Evolutionary conservation across 306 rosid species (phyloP).

Genomic region (Medicago truncatula): DNA sequence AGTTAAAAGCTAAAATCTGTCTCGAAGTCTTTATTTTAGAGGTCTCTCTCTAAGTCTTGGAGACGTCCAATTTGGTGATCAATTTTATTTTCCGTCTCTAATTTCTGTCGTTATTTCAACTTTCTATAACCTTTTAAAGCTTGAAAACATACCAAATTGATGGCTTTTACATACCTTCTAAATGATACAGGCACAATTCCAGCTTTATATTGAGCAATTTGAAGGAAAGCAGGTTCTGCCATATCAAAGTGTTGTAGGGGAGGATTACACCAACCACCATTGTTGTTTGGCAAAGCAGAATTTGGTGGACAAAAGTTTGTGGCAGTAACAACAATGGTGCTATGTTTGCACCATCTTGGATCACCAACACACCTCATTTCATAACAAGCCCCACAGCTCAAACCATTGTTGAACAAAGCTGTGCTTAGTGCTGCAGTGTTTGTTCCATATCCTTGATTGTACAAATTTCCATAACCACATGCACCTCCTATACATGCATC

Average conservation of each 20-base stretch:
- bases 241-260: constrained; percentile 88
- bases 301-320: constrained; percentile 90
- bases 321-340: constrained; percentile 72
- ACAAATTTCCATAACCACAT: constrained; percentile 89
- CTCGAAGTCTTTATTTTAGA: no score
- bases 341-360: constrained; percentile 80
- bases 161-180: constrained; percentile 61
- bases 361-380: constrained; percentile 70
- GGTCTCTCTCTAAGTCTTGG: no score
- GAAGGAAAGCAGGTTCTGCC: constrained; percentile 88
- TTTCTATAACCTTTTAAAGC: not conserved
- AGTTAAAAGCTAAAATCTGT: no score
- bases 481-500: constrained; percentile 71
- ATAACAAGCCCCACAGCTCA: constrained; percentile 84
- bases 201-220: constrained; percentile 79
- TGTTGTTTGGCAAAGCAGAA: constrained; percentile 53
- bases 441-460: constrained; percentile 82
- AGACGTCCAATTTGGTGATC: no score
- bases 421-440: constrained; percentile 90
- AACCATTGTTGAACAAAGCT: constrained; percentile 75
- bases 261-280: constrained; percentile 96
- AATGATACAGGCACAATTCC: constrained; percentile 83
- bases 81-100: no score
- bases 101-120: no score
- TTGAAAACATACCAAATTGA: not conserved